Base-by-base conservation (phyloP, 2,329 filamentous ascomycete genomes). In the Pseudocercospora crystallina region DNA sequence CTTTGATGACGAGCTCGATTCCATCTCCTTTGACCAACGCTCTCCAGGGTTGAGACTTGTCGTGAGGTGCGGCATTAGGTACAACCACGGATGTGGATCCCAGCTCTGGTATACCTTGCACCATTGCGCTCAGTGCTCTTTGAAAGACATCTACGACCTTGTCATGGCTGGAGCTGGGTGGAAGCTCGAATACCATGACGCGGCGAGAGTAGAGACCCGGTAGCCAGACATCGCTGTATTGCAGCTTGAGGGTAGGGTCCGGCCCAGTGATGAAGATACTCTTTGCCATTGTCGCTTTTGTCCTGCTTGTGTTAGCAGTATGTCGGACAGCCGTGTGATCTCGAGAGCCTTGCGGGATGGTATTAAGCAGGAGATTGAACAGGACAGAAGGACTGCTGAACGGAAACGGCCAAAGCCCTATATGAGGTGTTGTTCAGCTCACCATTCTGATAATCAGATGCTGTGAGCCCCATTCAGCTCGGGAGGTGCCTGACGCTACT, bases 141-240 rank as follows among this genome's bases (percentile, higher is more conserved):
- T 55, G 31, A 8, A 59, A 5, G 11, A 49, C 40, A 17, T 56
- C 51, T 12, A 57, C 33, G 14, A 46, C 52, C 17, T 51, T 52
- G 9, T 54, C 54, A 15, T 56, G 58, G 17, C 26, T 57, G 3
- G 51, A 57, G n/a, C 17, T 20, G 8, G 32, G 4, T 2, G 58
- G 53, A 5, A 58, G 36, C 29, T 49, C 53, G 45, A 58, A 60
- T 36, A 49, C 56, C 29, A 58, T 32, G 20, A 58, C 45, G 11
- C 56, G 53, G 8, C 58, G 51, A 14, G 56, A 57, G 40, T 57
- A 58, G 12, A 60, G 49, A 9, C 51, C 47, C 8, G 56, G 58
- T 5, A 60, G 49, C 56, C 58, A 60, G 41, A 58, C 53, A 40
- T 60, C 56, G 53, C 54, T 60, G 47, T 58, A 54, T 5, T 48